Percentiles rank a stretch among this genome's conserved stretches.
Conservation (phyloP, 2,329 filamentous ascomycete species). For the Eutypa lata region DNA sequence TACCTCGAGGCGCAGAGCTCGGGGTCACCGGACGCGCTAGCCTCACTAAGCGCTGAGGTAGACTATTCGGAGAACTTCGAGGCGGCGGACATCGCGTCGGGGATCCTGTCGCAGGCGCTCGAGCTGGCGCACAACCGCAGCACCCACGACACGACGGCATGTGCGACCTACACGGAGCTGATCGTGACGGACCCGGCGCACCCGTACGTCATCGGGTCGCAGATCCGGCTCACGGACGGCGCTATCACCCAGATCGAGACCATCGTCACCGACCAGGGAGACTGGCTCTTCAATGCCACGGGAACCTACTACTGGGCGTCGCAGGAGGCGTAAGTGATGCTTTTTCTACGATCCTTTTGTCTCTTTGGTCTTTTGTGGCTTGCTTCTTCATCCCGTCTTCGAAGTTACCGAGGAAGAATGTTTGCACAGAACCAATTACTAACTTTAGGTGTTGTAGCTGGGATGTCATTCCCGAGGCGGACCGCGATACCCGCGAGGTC, state of each 20-base stretch:
- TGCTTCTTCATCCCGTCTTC: too few relatives aligned
- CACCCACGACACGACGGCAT: slow-evolving; percentile 33
- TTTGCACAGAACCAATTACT: too few relatives aligned
- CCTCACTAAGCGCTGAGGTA: slow-evolving; percentile 14
- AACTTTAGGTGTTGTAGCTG: too few relatives aligned
- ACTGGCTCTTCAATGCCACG: slow-evolving; percentile 38
- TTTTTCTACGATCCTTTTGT: too few relatives aligned
- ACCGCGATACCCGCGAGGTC: slow-evolving; percentile 29
- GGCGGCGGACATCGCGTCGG: slow-evolving; percentile 23
- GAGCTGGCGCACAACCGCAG: slow-evolving; percentile 34
- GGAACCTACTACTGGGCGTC: slow-evolving; percentile 31
- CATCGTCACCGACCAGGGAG: slow-evolving; percentile 31
- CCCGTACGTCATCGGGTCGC: slow-evolving; percentile 37
- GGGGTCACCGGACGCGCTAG: slow-evolving; percentile 14
- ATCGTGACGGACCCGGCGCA: slow-evolving; percentile 28
- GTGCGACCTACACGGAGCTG: slow-evolving; percentile 35
- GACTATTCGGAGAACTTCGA: slow-evolving; percentile 33
- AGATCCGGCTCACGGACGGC: slow-evolving; percentile 26
- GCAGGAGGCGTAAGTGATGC: too few relatives aligned
- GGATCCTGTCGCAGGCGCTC: slow-evolving; percentile 30
- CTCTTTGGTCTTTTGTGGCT: too few relatives aligned
- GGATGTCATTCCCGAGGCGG: slow-evolving; percentile 27
- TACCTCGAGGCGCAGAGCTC: slow-evolving; percentile 24
- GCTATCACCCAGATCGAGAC: slow-evolving; percentile 28
- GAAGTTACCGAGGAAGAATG: too few relatives aligned